Percentiles rank a stretch among this genome's conserved stretches.
phyloP scores from a whole-genome alignment of 768 basidiomycete species.

The Coprinopsis strossmayeri region DNA sequence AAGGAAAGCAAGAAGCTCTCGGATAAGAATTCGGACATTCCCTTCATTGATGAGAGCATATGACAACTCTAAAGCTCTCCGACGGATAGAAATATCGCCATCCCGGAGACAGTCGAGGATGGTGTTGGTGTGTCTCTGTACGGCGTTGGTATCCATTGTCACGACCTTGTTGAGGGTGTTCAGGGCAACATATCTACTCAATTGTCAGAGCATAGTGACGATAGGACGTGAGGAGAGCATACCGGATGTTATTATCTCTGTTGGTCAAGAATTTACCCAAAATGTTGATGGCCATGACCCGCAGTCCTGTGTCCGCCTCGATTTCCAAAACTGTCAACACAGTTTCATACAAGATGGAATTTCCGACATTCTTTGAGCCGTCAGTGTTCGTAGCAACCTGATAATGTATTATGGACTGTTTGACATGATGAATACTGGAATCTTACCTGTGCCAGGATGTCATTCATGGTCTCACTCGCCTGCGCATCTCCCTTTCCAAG shows the following conservation, averaged over 20 bases:
- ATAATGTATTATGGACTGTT: conserved; percentile 3
- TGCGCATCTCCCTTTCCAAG: conserved; percentile 79
- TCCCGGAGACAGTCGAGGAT: conserved; percentile 99
- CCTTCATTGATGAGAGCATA: conserved; percentile 95
- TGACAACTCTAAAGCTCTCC: conserved; percentile 92
- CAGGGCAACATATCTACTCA: conserved; percentile 84
- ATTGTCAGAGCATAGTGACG: background rate
- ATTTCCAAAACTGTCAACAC: conserved; percentile 95
- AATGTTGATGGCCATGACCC: conserved; percentile 99
- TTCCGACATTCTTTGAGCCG: conserved; percentile 95
- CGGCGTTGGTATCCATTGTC: conserved; percentile 94
- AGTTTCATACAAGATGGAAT: conserved; percentile 96
- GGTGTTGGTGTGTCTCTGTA: conserved; percentile 95
- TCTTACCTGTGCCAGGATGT: conserved; percentile 87
- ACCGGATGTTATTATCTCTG: conserved; percentile 98
- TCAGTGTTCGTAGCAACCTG: conserved; percentile 99
- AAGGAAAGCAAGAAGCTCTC: conserved; percentile 92
- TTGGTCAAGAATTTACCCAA: conserved; percentile 97
- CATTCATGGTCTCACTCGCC: conserved; percentile 96
- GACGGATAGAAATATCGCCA: conserved; percentile 96
- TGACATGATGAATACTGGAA: background rate
- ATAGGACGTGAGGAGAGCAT: conserved; percentile 16
- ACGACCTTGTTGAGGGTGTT: conserved; percentile 99
- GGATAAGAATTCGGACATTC: conserved; percentile 86
- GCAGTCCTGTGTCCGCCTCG: conserved; percentile 90